Evolutionary conservation across 2,329 filamentous ascomycete genomes (phyloP).

Genomic region (Blastomyces percursus): DNA sequence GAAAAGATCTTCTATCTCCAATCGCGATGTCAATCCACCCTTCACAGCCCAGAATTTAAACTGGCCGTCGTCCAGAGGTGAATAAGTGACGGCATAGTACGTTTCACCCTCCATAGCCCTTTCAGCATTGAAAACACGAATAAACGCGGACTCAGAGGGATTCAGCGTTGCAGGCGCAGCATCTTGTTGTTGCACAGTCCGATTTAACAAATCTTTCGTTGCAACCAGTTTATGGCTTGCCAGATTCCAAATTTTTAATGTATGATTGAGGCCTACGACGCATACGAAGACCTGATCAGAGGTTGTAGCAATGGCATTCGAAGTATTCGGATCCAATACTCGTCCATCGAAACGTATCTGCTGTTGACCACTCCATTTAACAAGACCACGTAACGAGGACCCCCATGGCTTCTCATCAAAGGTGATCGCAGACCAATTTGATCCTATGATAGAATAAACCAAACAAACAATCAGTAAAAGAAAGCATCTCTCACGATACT

Average conservation of each 20-base stretch:
- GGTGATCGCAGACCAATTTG: constrained; percentile 36
- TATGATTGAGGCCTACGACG: constrained; percentile 81
- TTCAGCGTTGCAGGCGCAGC: constrained; percentile 65
- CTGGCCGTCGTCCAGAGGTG: constrained; percentile 72
- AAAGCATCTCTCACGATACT: neutral
- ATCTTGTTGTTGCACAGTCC: constrained; percentile 55
- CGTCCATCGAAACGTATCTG: constrained; percentile 34
- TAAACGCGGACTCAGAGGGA: constrained; percentile 63
- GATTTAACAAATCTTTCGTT: constrained; percentile 65
- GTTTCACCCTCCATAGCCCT: constrained; percentile 37
- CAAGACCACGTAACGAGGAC: constrained; percentile 37
- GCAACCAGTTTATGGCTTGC: constrained; percentile 66
- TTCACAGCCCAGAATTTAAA: constrained; percentile 89
- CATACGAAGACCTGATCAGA: constrained; percentile 47
- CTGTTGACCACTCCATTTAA: constrained; percentile 35
- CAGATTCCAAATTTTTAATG: constrained; percentile 79
- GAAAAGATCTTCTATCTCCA: constrained; percentile 62
- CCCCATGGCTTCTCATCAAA: constrained; percentile 41
- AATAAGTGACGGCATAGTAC: constrained; percentile 68
- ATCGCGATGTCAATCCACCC: constrained; percentile 44
- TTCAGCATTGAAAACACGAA: constrained; percentile 57
- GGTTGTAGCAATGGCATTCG: constrained; percentile 36
- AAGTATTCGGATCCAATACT: constrained; percentile 33
- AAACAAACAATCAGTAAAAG: constrained; percentile 12
- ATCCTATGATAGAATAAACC: constrained; percentile 19